These are phyloP conservation scores for Leccinum rimulosum DNA, from an alignment of 768 basidiomycete species.

Conservation along the genomic window DNA sequence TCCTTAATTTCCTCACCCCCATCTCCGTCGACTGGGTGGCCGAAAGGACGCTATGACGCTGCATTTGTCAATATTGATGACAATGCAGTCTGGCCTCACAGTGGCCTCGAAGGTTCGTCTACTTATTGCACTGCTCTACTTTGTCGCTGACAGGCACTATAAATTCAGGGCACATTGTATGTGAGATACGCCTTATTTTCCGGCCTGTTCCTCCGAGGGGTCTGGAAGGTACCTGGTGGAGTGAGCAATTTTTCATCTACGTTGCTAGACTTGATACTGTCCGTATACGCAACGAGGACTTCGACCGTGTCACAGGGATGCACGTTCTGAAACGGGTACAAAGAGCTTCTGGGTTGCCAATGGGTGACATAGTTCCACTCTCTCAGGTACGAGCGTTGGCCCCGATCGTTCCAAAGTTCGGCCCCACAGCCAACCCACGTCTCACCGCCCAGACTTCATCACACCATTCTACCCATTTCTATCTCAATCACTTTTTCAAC, in stretches of 20 bases:
- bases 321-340: conserved; percentile 21
- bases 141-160: background rate
- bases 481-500: conserved; percentile 32
- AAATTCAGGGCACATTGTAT: background rate
- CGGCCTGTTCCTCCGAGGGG: conserved; percentile 1
- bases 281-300: conserved; percentile 7
- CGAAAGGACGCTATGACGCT: background rate
- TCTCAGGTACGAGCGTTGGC: conserved; percentile 19
- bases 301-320: conserved; percentile 19
- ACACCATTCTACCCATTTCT: conserved; percentile 19
- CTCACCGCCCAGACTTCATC: conserved; percentile 23
- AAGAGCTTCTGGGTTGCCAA: conserved; percentile 5
- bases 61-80: conserved; percentile 17
- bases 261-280: conserved; percentile 24
- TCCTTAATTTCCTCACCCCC: background rate
- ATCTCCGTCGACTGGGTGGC: background rate
- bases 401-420: conserved; percentile 28
- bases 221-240: background rate
- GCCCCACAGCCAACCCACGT: conserved; percentile 19
- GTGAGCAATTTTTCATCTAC: conserved; percentile 24
- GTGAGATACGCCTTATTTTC: conserved; percentile 18
- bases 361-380: conserved; percentile 31
- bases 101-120: background rate
- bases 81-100: background rate
- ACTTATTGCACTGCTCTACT: background rate